Conservation (phyloP, 768 basidiomycete species). For the Multifurca ochricompacta region DNA sequence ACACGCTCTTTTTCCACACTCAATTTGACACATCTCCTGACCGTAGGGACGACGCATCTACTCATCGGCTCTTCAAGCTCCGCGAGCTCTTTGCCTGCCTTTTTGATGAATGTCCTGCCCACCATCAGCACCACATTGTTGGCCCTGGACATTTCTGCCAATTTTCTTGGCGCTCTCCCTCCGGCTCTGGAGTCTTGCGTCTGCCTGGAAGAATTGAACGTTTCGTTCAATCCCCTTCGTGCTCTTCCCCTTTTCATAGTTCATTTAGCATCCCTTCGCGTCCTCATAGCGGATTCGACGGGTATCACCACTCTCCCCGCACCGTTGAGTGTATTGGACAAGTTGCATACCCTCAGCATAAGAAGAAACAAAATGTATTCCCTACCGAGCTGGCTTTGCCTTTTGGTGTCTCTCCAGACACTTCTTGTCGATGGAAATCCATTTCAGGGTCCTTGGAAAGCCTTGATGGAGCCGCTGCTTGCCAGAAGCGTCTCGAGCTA, state of each 20-base stretch:
- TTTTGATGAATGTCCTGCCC: slow-evolving; percentile 63
- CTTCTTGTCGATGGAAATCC: slow-evolving; percentile 94
- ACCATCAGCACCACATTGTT: slow-evolving; percentile 72
- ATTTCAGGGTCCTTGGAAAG: slow-evolving; percentile 90
- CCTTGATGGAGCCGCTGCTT: slow-evolving; percentile 78
- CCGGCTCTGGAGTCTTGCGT: slow-evolving; percentile 73
- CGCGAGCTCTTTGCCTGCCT: slow-evolving; percentile 68
- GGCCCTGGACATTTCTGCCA: slow-evolving; percentile 88
- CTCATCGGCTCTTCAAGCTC: slow-evolving; percentile 76
- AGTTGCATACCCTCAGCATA: slow-evolving; percentile 82
- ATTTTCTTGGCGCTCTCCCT: slow-evolving; percentile 78
- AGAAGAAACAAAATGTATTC: slow-evolving; percentile 82
- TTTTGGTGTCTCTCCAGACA: slow-evolving; percentile 76
- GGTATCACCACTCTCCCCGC: slow-evolving; percentile 72
- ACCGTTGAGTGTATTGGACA: slow-evolving; percentile 62
- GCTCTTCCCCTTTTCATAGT: slow-evolving; percentile 88
- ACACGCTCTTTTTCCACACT: not conserved
- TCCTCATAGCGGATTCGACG: slow-evolving; percentile 90
- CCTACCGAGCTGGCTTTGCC: slow-evolving; percentile 92
- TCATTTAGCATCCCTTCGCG: slow-evolving; percentile 65
- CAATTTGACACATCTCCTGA: not conserved
- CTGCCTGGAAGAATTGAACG: slow-evolving; percentile 86
- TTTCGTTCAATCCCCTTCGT: slow-evolving; percentile 84
- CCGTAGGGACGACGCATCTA: slow-evolving; percentile 85
- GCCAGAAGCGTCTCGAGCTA: slow-evolving; percentile 52